Conservation (phyloP, 2,329 filamentous ascomycete species). For the Curvularia lunata region DNA sequence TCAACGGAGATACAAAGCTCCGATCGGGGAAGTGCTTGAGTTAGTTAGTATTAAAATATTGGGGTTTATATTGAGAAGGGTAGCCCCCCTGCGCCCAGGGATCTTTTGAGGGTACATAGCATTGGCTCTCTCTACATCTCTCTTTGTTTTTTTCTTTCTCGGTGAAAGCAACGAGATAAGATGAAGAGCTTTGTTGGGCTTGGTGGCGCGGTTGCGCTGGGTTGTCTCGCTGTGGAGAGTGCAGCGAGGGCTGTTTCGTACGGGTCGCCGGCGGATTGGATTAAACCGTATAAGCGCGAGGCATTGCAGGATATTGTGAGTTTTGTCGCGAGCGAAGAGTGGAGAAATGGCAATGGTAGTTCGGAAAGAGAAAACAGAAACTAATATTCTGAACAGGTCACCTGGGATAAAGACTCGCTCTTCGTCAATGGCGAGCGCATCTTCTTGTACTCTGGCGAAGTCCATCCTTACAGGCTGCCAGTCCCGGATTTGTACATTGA, state of each 20-base stretch:
- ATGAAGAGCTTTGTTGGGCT: conserved; percentile 30
- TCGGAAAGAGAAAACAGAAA: neutral
- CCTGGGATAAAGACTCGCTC: conserved; percentile 75
- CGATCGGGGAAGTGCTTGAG: neutral
- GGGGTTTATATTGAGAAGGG: neutral
- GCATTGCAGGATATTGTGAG: conserved; percentile 63
- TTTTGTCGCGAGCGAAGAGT: conserved; percentile 9
- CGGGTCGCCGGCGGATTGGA: conserved; percentile 55
- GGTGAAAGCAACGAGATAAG: conserved; percentile 1
- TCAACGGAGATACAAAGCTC: neutral
- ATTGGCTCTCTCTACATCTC: neutral
- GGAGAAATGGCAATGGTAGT: neutral
- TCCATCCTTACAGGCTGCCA: conserved; percentile 72
- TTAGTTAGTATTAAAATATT: neutral
- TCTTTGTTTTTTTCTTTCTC: neutral
- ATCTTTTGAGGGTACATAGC: neutral
- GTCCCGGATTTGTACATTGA: conserved; percentile 71
- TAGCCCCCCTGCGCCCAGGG: neutral
- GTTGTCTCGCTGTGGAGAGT: conserved; percentile 53
- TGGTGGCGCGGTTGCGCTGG: conserved; percentile 36
- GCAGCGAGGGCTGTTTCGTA: conserved; percentile 58
- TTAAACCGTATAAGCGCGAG: conserved; percentile 58
- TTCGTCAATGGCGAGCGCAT: conserved; percentile 73
- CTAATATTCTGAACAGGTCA: conserved; percentile 53
- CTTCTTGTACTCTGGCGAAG: conserved; percentile 75